These are phyloP conservation scores for Clitopilus hobsonii DNA, from an alignment of 768 basidiomycete species.

Conservation along the genomic window DNA sequence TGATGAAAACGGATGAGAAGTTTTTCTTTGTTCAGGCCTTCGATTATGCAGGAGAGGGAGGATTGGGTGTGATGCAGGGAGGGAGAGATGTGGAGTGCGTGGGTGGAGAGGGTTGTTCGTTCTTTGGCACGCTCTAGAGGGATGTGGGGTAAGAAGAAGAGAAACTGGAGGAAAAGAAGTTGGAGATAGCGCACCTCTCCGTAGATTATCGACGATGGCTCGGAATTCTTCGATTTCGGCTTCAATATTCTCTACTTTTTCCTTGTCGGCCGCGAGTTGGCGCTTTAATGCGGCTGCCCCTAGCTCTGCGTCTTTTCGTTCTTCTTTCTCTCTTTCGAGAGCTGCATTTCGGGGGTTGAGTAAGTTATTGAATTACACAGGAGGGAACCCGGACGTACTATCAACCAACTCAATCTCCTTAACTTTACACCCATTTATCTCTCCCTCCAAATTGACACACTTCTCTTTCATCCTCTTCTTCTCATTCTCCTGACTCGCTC, in stretches of 20 bases:
- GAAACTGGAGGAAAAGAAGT: neutral
- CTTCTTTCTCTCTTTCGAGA: conserved; percentile 66
- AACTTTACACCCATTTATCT: conserved; percentile 73
- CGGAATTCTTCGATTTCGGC: conserved; percentile 72
- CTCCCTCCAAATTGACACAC: conserved; percentile 55
- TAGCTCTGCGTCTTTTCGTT: conserved; percentile 65
- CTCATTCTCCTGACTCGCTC: conserved; percentile 55
- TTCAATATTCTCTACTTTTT: conserved; percentile 54
- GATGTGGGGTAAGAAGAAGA: neutral
- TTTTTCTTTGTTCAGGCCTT: conserved; percentile 64
- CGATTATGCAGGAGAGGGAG: conserved; percentile 59
- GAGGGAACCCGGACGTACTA: conserved; percentile 49
- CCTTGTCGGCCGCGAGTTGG: conserved; percentile 60
- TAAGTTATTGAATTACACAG: neutral
- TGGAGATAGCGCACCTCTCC: conserved; percentile 45
- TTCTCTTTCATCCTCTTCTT: conserved; percentile 62
- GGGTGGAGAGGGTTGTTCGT: conserved; percentile 44
- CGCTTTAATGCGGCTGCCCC: conserved; percentile 56
- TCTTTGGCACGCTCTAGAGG: conserved; percentile 65
- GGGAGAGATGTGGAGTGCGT: conserved; percentile 46
- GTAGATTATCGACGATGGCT: conserved; percentile 53
- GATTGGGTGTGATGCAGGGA: conserved; percentile 58
- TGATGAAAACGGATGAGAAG: conserved; percentile 70
- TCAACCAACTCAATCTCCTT: conserved; percentile 75
- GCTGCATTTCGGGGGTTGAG: conserved; percentile 28